These are phyloP conservation scores for Alnus rubra DNA, from an alignment of 306 rosid genomes.

Conservation along the genomic window DNA sequence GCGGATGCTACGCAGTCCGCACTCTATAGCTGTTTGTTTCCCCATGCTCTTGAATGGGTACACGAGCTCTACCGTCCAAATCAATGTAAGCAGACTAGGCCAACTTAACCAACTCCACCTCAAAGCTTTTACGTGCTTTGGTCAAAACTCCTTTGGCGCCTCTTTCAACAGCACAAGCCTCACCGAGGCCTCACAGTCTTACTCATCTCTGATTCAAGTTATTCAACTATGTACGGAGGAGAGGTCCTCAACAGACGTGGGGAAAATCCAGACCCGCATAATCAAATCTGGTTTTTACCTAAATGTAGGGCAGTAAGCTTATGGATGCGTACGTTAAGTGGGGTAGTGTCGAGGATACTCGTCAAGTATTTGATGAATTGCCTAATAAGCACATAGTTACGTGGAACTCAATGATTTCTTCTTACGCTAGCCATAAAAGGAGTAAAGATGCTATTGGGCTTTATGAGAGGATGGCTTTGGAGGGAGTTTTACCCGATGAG, in stretches of 20 bases:
- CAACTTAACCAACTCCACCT: slow-evolving; percentile 6
- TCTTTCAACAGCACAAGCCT: slow-evolving; percentile 12
- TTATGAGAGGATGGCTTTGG: slow-evolving; percentile 46
- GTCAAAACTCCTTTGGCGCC: slow-evolving; percentile 14
- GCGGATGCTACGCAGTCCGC: background rate
- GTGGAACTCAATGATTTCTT: slow-evolving; percentile 65
- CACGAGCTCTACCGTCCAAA: background rate
- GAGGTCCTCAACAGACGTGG: slow-evolving; percentile 39
- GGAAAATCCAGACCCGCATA: slow-evolving; percentile 43
- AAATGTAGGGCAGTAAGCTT: slow-evolving; percentile 50
- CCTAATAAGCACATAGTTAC: slow-evolving; percentile 47
- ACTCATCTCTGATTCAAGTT: slow-evolving; percentile 38
- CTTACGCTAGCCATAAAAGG: slow-evolving; percentile 37
- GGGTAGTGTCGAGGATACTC: slow-evolving; percentile 45
- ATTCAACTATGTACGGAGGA: slow-evolving; percentile 31
- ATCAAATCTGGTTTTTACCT: slow-evolving; percentile 40
- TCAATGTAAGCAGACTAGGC: background rate
- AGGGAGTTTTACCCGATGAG: slow-evolving; percentile 63
- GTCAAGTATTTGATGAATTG: slow-evolving; percentile 60
- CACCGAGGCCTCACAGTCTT: slow-evolving; percentile 25
- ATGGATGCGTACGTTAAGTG: slow-evolving; percentile 54
- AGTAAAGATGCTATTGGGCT: slow-evolving; percentile 49
- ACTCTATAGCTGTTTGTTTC: background rate
- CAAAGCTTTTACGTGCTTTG: slow-evolving; percentile 8
- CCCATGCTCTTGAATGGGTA: background rate